These are phyloP conservation scores for Amauroascus verrucosus DNA, from an alignment of 2,329 filamentous ascomycete genomes.

Conservation along the genomic window DNA sequence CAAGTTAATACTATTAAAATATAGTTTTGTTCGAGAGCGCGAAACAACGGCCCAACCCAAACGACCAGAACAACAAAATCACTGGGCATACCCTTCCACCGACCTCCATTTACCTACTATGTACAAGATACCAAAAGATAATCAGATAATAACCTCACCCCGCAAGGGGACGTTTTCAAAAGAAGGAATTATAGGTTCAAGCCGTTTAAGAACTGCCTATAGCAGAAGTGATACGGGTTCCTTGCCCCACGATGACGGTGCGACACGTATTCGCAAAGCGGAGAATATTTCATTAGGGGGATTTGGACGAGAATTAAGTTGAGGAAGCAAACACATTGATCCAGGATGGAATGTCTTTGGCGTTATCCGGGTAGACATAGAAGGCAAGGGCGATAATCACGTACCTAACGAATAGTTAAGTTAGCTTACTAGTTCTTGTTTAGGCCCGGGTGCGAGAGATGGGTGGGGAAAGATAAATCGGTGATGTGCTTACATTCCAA, in stretches of 20 bases:
- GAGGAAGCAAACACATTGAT: slow-evolving; percentile 1
- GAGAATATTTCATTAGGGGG: too few species aligned
- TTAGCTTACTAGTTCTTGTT: background rate
- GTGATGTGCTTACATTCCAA: slow-evolving; percentile 40
- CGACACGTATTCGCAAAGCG: too few species aligned
- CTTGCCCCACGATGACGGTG: too few species aligned
- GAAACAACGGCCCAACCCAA: background rate
- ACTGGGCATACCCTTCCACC: background rate
- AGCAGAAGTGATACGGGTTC: too few species aligned
- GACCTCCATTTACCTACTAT: background rate
- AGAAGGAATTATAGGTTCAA: background rate
- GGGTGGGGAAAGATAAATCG: background rate
- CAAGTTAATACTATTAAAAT: background rate
- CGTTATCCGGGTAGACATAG: slow-evolving; percentile 40
- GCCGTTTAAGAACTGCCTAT: too few species aligned
- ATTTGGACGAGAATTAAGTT: too few species aligned
- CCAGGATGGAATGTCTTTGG: slow-evolving; percentile 13
- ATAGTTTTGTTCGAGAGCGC: background rate
- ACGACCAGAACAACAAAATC: background rate
- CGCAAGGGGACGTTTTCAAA: background rate
- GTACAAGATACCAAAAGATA: background rate
- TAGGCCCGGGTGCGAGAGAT: background rate
- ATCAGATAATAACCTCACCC: background rate
- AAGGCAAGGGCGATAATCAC: slow-evolving; percentile 40
- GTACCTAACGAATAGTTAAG: slow-evolving; percentile 24